These are phyloP conservation scores for Schizosaccharomyces versatilis DNA, from an alignment of 1,139 yeast genomes.

Conservation along the genomic window DNA sequence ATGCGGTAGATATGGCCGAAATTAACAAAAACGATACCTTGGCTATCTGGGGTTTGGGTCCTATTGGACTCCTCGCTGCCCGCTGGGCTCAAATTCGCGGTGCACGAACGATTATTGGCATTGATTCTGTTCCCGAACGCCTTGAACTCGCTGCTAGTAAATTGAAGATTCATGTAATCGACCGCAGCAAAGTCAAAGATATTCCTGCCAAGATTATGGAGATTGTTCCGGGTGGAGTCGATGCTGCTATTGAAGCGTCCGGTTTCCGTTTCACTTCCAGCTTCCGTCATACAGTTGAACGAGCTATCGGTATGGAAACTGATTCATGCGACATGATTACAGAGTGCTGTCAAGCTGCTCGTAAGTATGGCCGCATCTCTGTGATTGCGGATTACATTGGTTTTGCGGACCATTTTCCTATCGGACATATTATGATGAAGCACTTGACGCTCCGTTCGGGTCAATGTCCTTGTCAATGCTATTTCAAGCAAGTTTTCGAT, in stretches of 20 bases:
- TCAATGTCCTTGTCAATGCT: constrained; percentile 11
- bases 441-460: constrained; percentile 4
- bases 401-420: constrained; percentile 9
- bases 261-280: constrained; percentile 9
- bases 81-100: constrained; percentile 8
- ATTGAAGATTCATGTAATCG: constrained; percentile 6
- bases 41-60: constrained; percentile 31
- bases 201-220: constrained; percentile 5
- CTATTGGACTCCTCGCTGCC: constrained; percentile 21
- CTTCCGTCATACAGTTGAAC: constrained; percentile 7
- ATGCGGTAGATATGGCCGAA: constrained; percentile 7
- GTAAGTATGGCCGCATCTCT: constrained; percentile 7
- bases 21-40: constrained; percentile 23
- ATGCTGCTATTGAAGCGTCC: constrained; percentile 9
- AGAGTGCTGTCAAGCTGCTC: constrained; percentile 8
- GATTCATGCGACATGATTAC: constrained; percentile 10
- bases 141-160: constrained; percentile 6
- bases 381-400: constrained; percentile 7
- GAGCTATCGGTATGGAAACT: constrained; percentile 9
- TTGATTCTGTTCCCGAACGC: constrained; percentile 8
- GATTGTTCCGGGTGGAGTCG: constrained; percentile 7
- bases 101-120: constrained; percentile 8
- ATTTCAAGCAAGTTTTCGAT: constrained; percentile 9
- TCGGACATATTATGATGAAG: constrained; percentile 10
- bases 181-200: constrained; percentile 7